These are phyloP conservation scores for Backusella tuberculispora DNA, from an alignment of 192 early-diverging fungal genomes.

Conservation along the genomic window DNA sequence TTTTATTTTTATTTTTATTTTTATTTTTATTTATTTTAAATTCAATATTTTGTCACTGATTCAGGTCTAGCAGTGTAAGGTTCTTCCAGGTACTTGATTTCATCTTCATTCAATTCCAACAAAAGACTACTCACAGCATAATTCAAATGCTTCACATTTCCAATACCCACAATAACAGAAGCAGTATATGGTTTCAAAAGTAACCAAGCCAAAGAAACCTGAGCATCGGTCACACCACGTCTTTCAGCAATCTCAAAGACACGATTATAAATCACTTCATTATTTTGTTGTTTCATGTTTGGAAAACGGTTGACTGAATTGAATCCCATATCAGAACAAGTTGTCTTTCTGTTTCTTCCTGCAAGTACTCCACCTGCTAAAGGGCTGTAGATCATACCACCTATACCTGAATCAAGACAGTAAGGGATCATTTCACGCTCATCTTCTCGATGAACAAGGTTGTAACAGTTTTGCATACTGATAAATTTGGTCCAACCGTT, in stretches of 20 bases:
- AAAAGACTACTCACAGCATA: slow-evolving; percentile 26
- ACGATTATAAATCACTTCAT: slow-evolving; percentile 29
- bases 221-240: slow-evolving; percentile 18
- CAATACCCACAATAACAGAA: slow-evolving; percentile 26
- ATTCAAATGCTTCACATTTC: slow-evolving; percentile 29
- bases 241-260: slow-evolving; percentile 31
- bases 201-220: slow-evolving; percentile 37
- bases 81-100: slow-evolving; percentile 29
- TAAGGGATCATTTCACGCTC: slow-evolving; percentile 46
- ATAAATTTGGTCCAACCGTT: slow-evolving; percentile 39
- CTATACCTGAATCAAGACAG: slow-evolving; percentile 37
- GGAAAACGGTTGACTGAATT: background rate
- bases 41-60: too few relatives aligned
- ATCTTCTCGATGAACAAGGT: slow-evolving; percentile 47
- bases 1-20: too few relatives aligned
- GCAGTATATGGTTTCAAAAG: slow-evolving; percentile 18
- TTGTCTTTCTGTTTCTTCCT: slow-evolving; percentile 26
- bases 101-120: slow-evolving; percentile 29
- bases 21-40: too few relatives aligned
- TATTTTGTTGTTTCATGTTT: background rate
- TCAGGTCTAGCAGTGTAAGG: background rate
- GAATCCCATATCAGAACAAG: background rate
- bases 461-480: slow-evolving; percentile 39
- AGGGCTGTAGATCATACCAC: slow-evolving; percentile 29
- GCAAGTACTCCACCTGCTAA: slow-evolving; percentile 35